Base-by-base conservation (phyloP, 176 grass and related monocot species). In the Ananas comosus region DNA sequence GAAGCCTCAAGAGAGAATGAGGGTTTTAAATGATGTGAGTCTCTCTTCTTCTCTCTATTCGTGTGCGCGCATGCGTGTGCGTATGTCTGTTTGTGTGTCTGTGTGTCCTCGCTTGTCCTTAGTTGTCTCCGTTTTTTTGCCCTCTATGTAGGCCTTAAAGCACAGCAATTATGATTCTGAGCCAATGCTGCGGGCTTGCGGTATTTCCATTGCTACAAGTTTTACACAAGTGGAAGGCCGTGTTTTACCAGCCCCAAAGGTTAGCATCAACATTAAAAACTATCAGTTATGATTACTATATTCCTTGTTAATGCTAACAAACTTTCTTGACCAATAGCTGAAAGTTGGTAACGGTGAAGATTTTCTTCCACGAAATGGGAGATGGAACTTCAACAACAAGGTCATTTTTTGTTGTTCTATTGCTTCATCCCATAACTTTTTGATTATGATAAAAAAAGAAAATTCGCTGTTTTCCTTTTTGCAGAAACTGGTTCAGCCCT, bases 341-440 rank as follows among this genome's bases (percentile, higher is more conserved):
- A 93, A 79, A 83, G 72, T 86, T 71, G 89, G 84, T 14, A 96
- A 86, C 48, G 86, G 82, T 12, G 88, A 91, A 16, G 82, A 92
- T 53, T 81, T 97, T 65, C 81, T 79, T 63, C 80, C 94, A 16
- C 72, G 80, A 2, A 89, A 83, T 80, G 94, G 94, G 9, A 71
- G 94, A 11, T 97, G 89, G 94, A 97, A 97, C 51, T 97, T 97
- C 16, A 97, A 93, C 4, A 87, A 97, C 19, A 97, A 90, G 82
- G 94, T 93, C 23, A 75, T 65, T 5, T 0, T 72, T 25, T 64
- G 12, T 76, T 47, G 5, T 14, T 0, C 54, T 27, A 52, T 18
- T 2, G 11, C 7, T 52, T 48, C 22, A 42, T 53, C 22, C 7
- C 61, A 29, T 17, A 0, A 51, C n/a, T 63, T 10, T 18, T 13